phyloP scores from a whole-genome alignment of 2,329 filamentous ascomycete genomes.

The Aureobasidium pullulans region DNA sequence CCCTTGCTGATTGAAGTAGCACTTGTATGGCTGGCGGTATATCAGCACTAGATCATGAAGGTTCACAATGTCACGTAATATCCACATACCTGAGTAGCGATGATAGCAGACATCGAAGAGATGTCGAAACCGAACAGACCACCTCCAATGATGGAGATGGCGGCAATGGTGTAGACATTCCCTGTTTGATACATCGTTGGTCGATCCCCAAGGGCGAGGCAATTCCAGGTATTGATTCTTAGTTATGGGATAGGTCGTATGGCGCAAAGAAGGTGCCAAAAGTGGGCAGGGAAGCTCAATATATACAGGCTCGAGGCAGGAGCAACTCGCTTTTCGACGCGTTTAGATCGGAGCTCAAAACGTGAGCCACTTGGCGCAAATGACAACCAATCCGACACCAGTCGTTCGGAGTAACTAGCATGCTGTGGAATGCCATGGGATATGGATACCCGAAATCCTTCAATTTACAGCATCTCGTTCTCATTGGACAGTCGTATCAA shows the following conservation, averaged over 20 bases:
- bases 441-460: constrained; percentile 1
- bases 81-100: constrained; percentile 60
- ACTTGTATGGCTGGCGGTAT: neutral
- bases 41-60: neutral
- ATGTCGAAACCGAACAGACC: constrained; percentile 74
- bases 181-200: constrained; percentile 35
- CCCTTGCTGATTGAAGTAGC: constrained; percentile 10
- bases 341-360: neutral
- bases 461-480: neutral
- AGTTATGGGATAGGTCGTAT: neutral
- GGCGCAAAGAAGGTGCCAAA: neutral
- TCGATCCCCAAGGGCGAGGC: neutral
- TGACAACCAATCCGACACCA: neutral
- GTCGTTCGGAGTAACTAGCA: constrained; percentile 4
- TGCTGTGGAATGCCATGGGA: constrained; percentile 1
- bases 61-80: constrained; percentile 30
- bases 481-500: neutral
- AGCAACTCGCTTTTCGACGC: neutral
- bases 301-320: neutral
- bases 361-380: neutral
- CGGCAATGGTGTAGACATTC: constrained; percentile 52
- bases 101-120: constrained; percentile 58
- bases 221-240: neutral
- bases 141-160: constrained; percentile 56
- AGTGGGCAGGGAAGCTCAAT: neutral